Evolutionary conservation across 139 green algal genomes (phyloP).

Genomic region (Chlorella sp.): DNA sequence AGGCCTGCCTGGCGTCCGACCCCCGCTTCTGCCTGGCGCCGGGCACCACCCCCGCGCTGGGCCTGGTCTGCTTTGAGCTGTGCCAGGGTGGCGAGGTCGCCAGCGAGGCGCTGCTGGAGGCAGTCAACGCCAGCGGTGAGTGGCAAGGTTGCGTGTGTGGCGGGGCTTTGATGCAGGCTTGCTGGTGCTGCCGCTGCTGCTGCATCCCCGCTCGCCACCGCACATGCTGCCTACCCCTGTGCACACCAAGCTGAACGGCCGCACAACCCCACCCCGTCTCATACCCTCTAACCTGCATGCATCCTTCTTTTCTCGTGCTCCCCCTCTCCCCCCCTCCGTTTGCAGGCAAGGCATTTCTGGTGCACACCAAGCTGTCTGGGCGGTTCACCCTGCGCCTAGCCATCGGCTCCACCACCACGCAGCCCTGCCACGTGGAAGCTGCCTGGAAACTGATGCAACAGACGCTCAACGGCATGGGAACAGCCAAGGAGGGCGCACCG

Average conservation of each 20-base stretch:
- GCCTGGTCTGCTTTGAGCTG: slow-evolving; percentile 74
- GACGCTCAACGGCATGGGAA: not conserved
- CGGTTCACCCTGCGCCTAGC: slow-evolving; percentile 63
- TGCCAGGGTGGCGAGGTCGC: slow-evolving; percentile 21
- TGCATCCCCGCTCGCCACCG: too few species aligned
- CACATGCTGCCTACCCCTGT: too few species aligned
- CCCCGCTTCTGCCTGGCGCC: slow-evolving; percentile 59
- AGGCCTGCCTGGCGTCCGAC: slow-evolving; percentile 44
- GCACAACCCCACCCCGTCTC: not conserved
- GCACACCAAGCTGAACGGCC: slow-evolving; percentile 63
- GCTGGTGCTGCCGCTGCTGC: too few species aligned
- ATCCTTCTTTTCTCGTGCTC: not conserved
- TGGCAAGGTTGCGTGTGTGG: not conserved
- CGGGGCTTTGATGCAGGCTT: not conserved
- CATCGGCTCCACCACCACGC: slow-evolving; percentile 56
- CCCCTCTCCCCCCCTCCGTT: not conserved
- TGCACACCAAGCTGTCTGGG: slow-evolving; percentile 70
- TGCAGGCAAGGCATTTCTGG: slow-evolving; percentile 60
- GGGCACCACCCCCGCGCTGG: slow-evolving; percentile 61
- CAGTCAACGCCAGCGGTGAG: slow-evolving; percentile 64
- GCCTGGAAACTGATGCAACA: slow-evolving; percentile 56
- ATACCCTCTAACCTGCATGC: not conserved
- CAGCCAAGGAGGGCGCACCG: too few species aligned
- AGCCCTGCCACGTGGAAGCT: slow-evolving; percentile 65
- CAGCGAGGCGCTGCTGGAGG: slow-evolving; percentile 63